Percentiles rank a stretch among this genome's conserved stretches.
These are phyloP conservation scores for Cercospora janseana DNA, from an alignment of 2,329 filamentous ascomycete genomes.

Conservation along the genomic window DNA sequence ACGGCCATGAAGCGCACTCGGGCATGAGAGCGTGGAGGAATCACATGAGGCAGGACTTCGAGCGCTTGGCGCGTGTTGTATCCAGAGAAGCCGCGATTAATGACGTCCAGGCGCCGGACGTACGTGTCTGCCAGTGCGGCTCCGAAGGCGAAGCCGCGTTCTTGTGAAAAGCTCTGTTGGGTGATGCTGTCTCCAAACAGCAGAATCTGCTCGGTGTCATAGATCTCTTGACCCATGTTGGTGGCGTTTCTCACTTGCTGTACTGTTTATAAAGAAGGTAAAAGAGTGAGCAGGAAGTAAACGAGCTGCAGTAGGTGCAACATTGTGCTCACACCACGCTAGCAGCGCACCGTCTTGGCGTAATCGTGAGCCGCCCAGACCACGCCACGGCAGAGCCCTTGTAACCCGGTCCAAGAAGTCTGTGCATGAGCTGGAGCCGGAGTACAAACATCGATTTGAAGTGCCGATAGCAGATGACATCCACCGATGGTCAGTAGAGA, in stretches of 20 bases:
- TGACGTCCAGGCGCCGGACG: slow-evolving; percentile 73
- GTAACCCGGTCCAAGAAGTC: background rate
- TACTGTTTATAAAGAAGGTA: slow-evolving; percentile 11
- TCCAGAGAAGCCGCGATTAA: slow-evolving; percentile 83
- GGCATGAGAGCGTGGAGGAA: slow-evolving; percentile 63
- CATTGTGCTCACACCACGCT: too few species aligned
- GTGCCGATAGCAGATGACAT: too few species aligned
- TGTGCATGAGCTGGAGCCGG: background rate
- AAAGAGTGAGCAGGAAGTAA: too few species aligned
- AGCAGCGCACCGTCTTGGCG: slow-evolving; percentile 2
- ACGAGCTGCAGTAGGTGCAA: background rate
- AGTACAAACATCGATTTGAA: too few species aligned
- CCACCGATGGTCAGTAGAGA: too few species aligned
- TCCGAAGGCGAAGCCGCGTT: slow-evolving; percentile 69
- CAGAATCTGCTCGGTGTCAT: slow-evolving; percentile 50
- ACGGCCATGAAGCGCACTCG: slow-evolving; percentile 61
- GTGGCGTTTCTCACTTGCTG: slow-evolving; percentile 2
- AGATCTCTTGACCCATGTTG: slow-evolving; percentile 4
- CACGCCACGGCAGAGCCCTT: too few species aligned
- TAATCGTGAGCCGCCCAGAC: too few species aligned
- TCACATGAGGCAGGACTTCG: slow-evolving; percentile 64
- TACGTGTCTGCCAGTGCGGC: slow-evolving; percentile 69
- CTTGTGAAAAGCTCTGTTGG: slow-evolving; percentile 61
- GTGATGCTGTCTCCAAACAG: slow-evolving; percentile 90
- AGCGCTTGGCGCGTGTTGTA: slow-evolving; percentile 79